Conservation (phyloP, 108 stramenopile species). For the Pseudonitzschia pungens region DNA sequence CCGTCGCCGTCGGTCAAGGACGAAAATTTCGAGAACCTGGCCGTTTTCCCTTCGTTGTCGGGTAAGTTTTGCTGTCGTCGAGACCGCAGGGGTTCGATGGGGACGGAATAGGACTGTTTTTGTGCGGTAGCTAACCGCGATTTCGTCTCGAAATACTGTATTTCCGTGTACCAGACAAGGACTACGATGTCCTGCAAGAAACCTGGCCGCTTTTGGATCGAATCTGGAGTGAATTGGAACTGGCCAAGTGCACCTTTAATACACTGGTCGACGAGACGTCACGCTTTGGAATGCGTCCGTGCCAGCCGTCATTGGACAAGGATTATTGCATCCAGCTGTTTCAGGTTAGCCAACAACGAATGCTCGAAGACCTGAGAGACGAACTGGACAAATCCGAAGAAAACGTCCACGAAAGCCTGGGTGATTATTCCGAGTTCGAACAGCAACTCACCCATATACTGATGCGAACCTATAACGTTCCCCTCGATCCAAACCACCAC, state of each 20-base stretch:
- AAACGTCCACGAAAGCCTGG: slow-evolving; percentile 21
- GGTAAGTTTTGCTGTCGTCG: not conserved
- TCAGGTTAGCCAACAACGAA: slow-evolving; percentile 31
- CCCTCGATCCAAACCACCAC: slow-evolving; percentile 1
- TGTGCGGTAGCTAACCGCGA: not conserved
- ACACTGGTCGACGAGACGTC: slow-evolving; percentile 32
- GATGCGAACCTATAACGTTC: slow-evolving; percentile 22
- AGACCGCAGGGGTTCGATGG: not conserved
- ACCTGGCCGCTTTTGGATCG: slow-evolving; percentile 30
- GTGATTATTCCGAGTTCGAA: slow-evolving; percentile 28
- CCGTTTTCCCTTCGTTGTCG: slow-evolving; percentile 9
- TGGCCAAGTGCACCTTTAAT: slow-evolving; percentile 32
- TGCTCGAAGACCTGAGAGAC: slow-evolving; percentile 27
- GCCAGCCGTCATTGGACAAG: slow-evolving; percentile 31
- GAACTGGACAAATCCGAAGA: slow-evolving; percentile 18
- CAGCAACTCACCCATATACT: slow-evolving; percentile 19
- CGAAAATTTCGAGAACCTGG: slow-evolving; percentile 1
- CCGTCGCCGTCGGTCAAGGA: slow-evolving; percentile 13
- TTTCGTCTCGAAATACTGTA: not conserved
- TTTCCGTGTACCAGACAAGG: slow-evolving; percentile 4
- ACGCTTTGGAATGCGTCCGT: slow-evolving; percentile 40
- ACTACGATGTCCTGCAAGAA: slow-evolving; percentile 33
- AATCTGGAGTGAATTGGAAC: slow-evolving; percentile 33
- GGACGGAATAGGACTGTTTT: too few relatives aligned
- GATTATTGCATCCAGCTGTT: slow-evolving; percentile 30